These are phyloP conservation scores for Penicillium fuscoglaucum DNA, from an alignment of 2,329 filamentous ascomycete genomes.

Conservation along the genomic window DNA sequence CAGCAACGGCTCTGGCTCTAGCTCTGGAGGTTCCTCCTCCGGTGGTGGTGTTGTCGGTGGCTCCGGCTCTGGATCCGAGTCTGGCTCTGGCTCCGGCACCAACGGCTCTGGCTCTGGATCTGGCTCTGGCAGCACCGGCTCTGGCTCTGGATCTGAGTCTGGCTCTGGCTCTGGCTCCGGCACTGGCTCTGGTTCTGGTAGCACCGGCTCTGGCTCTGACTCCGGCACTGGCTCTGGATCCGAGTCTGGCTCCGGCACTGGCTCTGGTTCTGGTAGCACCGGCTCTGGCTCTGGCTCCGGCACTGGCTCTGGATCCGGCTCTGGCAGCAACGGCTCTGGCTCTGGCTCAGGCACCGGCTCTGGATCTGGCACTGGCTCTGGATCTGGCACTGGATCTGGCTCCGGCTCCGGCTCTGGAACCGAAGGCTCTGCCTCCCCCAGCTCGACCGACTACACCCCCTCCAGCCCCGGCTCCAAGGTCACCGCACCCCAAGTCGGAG, in stretches of 20 bases:
- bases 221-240: neutral
- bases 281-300: slow-evolving; percentile 2
- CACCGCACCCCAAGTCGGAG: slow-evolving; percentile 21
- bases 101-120: neutral
- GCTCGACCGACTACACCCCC: slow-evolving; percentile 19
- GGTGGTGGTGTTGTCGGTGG: too few species aligned
- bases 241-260: neutral
- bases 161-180: neutral
- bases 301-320: neutral
- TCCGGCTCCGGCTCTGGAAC: slow-evolving; percentile 1
- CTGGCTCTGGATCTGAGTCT: neutral
- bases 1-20: slow-evolving; percentile 5
- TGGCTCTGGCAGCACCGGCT: neutral
- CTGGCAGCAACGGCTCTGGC: neutral
- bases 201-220: neutral
- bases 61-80: slow-evolving; percentile 1
- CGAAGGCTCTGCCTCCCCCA: slow-evolving; percentile 11
- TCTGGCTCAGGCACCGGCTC: too few species aligned
- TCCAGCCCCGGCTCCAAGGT: slow-evolving; percentile 33
- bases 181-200: slow-evolving; percentile 1
- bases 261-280: slow-evolving; percentile 10
- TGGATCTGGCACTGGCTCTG: neutral
- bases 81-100: neutral
- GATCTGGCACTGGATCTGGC: neutral
- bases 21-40: neutral